Base-by-base conservation (phyloP, 139 green algal species). In the Protoeuglena noctilucae region DNA sequence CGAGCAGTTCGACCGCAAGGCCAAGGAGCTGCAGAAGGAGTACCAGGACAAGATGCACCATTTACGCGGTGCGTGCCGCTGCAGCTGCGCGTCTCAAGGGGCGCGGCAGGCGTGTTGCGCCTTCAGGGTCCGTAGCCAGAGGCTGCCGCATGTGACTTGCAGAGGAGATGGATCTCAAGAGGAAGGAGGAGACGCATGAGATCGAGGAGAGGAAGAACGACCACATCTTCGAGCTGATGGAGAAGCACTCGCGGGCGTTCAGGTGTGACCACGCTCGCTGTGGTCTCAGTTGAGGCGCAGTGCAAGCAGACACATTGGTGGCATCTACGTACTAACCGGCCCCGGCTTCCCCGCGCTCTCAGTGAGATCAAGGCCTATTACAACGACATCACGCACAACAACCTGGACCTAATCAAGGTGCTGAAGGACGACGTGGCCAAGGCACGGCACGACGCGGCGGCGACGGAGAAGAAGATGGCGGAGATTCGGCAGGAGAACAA, bases 361-460 rank as follows among this genome's bases (percentile, higher is more conserved):
- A n/a, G n/a, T n/a, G 84, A 93, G 58, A 88, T 93, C 73, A 88
- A 88, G 51, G 84, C 85, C 61, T 94, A 94, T 70, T 94, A 93
- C 79, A 88, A 90, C 46, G 80, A 92, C 64, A 87, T 94, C 68
- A 93, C 82, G 5, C 72, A 81, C 70, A 86, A 92, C 68, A 94
- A 93, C 70, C 70, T 94, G 50, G 84, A 94, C 69, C 73, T 93
- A 25, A 93, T 94, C 66, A 93, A 92, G 73, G 79, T 79, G 16
- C 71, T 85, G 9, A 87, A 90, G 68, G 85, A 93, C 60, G 84
- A 93, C 41, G 79, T 90, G 28, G 71, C 77, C 1, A n/a, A n/a
- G n/a, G n/a, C n/a, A n/a, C n/a, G n/a, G n/a, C n/a, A n/a, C n/a
- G n/a, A n/a, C n/a, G n/a, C n/a, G n/a, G n/a, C n/a, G n/a, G n/a